Base-by-base conservation (phyloP, 305 asterid species). In the Fraxinus sp. region DNA sequence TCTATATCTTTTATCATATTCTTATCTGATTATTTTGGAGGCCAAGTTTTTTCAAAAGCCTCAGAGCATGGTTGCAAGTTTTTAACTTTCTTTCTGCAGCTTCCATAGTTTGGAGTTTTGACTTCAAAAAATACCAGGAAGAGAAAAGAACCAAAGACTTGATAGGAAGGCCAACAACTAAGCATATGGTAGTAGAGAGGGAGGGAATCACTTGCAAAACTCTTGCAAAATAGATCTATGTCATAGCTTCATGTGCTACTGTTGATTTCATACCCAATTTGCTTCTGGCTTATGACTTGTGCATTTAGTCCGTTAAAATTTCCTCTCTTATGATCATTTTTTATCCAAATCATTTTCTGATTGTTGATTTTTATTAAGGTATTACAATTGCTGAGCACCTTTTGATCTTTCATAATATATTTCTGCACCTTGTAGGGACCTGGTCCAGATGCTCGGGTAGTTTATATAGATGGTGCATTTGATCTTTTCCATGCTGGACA, bases 401-500 rank as follows among this genome's bases (percentile, higher is more conserved):
- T 32, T 77, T 81, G 72, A 77, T 72, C 78, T 77, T 62, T 49
- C 8, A 70, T 62, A 9, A 75, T 84, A 43, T 76, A 35, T 35
- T 82, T 82, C 81, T 80, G 52, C 77, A 39, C 82, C n/a, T 78
- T 86, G 55, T 24, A 95, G 98, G 98, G 98, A 80, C 93, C 98
- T 85, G 92, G 93, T 86, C 97, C 97, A 70, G 95, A 92, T 90
- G 96, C 98, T 83, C 98, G 97, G 80, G 90, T 95, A 75, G 89
- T 95, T 82, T 95, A 95, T 89, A 95, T 95, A 72, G 98, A 93
- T 87, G 98, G 98, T 26, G 98, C 98, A 49, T 95, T 95, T 92
- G 98, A 95, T 90, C 98, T 93, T 83, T 95, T 95, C 87, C 98
- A 95, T 78, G 98, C 98, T 85, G 98, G 98, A 87, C 98, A 95